phyloP scores from a whole-genome alignment of 495 filamentous ascomycete genomes.

The Aspergillus haitiensis region DNA sequence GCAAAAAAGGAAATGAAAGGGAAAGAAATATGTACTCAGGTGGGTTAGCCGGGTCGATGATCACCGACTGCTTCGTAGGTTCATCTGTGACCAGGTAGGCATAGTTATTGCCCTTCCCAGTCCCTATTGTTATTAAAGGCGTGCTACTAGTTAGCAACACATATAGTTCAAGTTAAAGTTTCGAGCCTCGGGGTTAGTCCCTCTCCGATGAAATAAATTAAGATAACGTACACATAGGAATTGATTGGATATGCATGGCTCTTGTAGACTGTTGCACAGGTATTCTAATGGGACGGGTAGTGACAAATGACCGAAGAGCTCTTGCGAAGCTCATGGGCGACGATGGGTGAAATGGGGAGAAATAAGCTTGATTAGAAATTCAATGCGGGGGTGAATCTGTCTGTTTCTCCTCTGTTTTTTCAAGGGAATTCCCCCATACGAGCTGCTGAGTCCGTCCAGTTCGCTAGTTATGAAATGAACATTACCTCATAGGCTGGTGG shows the following conservation, averaged over 20 bases:
- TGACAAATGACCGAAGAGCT: constrained; percentile 19
- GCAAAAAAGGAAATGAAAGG: background rate
- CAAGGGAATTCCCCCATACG: background rate
- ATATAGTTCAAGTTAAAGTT: background rate
- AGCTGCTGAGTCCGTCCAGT: background rate
- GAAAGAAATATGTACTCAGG: constrained; percentile 64
- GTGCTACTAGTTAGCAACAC: constrained; percentile 9
- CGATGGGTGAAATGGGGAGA: constrained; percentile 6
- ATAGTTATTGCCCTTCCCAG: constrained; percentile 89
- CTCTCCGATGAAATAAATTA: background rate
- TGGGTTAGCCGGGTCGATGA: constrained; percentile 93
- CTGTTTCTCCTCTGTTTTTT: no score
- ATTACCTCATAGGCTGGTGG: constrained; percentile 26
- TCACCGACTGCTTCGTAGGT: constrained; percentile 85
- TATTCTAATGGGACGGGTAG: constrained; percentile 11
- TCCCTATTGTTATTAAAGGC: constrained; percentile 60
- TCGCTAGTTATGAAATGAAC: constrained; percentile 14
- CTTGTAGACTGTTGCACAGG: constrained; percentile 22
- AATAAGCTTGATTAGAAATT: background rate
- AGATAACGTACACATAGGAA: constrained; percentile 88
- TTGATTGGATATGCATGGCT: constrained; percentile 92
- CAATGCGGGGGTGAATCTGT: constrained; percentile 12
- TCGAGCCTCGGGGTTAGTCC: background rate
- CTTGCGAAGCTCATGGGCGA: constrained; percentile 36
- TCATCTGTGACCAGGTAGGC: constrained; percentile 94